A percentile compares a stretch with the other conserved stretches of the same genome.
phyloP scores from a whole-genome alignment of 2,329 filamentous ascomycete species.

The Phoma herbarum region DNA sequence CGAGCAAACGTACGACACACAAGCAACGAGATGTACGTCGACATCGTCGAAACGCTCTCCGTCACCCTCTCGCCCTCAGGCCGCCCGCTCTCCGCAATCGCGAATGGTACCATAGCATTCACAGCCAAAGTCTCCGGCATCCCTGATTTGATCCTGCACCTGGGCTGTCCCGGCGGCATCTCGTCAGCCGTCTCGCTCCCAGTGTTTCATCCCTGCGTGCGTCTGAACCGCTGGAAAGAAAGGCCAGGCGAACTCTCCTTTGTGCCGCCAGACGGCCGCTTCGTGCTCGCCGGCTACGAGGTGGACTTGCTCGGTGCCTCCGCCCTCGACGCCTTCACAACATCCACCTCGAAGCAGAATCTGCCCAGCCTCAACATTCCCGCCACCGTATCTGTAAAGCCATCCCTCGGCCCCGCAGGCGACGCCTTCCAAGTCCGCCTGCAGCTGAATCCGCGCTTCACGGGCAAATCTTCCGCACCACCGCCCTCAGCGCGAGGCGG shows the following conservation, averaged over 20 bases:
- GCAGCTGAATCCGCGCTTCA: conserved; percentile 67
- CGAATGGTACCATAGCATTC: conserved; percentile 92
- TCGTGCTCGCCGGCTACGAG: conserved; percentile 93
- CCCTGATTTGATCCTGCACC: conserved; percentile 83
- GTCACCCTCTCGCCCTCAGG: conserved; percentile 93
- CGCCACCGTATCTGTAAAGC: conserved; percentile 81
- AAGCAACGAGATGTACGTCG: conserved; percentile 96
- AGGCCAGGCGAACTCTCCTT: conserved; percentile 93
- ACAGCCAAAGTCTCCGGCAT: conserved; percentile 94
- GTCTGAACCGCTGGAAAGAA: conserved; percentile 88
- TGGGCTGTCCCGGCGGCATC: conserved; percentile 78
- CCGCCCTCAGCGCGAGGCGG: conserved; percentile 48
- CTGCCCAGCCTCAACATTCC: conserved; percentile 75
- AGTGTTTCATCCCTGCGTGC: conserved; percentile 95
- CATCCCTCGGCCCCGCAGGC: conserved; percentile 75
- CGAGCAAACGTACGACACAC: conserved; percentile 92
- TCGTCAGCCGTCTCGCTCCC: conserved; percentile 81
- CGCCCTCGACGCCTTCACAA: conserved; percentile 50
- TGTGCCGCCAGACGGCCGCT: conserved; percentile 91
- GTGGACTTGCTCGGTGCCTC: conserved; percentile 84
- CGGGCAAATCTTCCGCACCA: conserved; percentile 49
- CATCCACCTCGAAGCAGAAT: conserved; percentile 29
- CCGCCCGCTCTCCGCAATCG: conserved; percentile 83
- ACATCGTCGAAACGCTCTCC: conserved; percentile 87
- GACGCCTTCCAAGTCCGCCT: conserved; percentile 90